These are phyloP conservation scores for Oenanthe sinensis DNA, from an alignment of 129 eudicot species.

Conservation along the genomic window DNA sequence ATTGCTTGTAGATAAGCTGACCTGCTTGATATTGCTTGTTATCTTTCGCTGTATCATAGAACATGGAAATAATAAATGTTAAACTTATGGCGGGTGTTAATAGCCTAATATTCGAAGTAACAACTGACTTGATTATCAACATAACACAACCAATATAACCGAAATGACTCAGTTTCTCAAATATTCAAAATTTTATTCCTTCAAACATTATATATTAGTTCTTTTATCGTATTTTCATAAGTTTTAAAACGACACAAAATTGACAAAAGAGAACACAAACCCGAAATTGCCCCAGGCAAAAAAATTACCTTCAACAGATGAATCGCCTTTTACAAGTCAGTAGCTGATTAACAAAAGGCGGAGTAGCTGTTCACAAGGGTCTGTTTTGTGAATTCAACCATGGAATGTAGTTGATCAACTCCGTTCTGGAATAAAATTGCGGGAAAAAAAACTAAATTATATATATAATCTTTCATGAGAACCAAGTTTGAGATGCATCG, in stretches of 20 bases:
- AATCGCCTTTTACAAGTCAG: too few species aligned
- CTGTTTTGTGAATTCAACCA: neutral
- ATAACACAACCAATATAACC: neutral
- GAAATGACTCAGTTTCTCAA: neutral
- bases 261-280: neutral
- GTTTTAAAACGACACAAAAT: too few species aligned
- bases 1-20: neutral
- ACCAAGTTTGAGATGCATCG: neutral
- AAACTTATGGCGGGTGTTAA: neutral
- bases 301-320: too few species aligned
- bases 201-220: too few species aligned
- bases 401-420: neutral
- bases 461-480: neutral
- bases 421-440: neutral
- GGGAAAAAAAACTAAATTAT: neutral
- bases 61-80: neutral
- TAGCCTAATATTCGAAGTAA: neutral
- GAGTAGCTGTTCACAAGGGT: neutral
- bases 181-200: neutral
- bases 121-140: neutral
- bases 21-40: constrained; percentile 8
- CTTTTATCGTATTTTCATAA: too few species aligned
- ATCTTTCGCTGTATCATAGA: neutral
- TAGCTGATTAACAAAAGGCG: neutral
- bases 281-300: neutral